A percentile compares a stretch with the other conserved stretches of the same genome.
These are phyloP conservation scores for Simplicillium aogashimaense DNA, from an alignment of 2,329 filamentous ascomycete species.

Conservation along the genomic window DNA sequence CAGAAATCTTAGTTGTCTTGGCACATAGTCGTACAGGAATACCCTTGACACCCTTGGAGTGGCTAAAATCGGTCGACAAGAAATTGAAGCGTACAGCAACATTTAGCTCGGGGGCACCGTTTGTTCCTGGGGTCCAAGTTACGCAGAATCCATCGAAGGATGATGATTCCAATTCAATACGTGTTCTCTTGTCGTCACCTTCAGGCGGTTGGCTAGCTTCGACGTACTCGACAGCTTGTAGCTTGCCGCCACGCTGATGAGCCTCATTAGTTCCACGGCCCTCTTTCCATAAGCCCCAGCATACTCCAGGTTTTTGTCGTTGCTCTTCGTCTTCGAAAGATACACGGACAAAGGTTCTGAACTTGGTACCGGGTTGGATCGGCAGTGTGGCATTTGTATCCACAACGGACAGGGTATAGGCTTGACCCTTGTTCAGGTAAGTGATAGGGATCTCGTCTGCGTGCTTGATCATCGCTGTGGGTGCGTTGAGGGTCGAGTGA, in stretches of 20 bases:
- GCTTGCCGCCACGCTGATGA: slow-evolving; percentile 81
- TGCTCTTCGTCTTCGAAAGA: slow-evolving; percentile 97
- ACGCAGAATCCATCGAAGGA: slow-evolving; percentile 95
- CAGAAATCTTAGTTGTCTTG: slow-evolving; percentile 65
- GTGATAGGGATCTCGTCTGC: slow-evolving; percentile 90
- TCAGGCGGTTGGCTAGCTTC: slow-evolving; percentile 52
- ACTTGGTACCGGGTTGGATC: slow-evolving; percentile 53
- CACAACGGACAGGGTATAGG: slow-evolving; percentile 76
- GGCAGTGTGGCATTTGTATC: slow-evolving; percentile 61
- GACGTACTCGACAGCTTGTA: slow-evolving; percentile 93
- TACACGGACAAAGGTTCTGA: slow-evolving; percentile 86
- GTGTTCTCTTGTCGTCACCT: slow-evolving; percentile 55
- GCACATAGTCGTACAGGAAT: slow-evolving; percentile 89
- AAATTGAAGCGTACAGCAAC: slow-evolving; percentile 97
- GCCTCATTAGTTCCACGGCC: slow-evolving; percentile 92
- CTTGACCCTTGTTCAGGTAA: slow-evolving; percentile 95
- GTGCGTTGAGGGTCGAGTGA: slow-evolving; percentile 81
- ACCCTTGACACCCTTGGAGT: slow-evolving; percentile 96
- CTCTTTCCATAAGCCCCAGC: slow-evolving; percentile 92
- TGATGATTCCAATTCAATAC: slow-evolving; percentile 61
- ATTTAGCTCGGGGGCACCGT: slow-evolving; percentile 64
- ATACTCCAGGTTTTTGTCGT: slow-evolving; percentile 67
- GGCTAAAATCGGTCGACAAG: slow-evolving; percentile 94
- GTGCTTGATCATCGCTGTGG: slow-evolving; percentile 91
- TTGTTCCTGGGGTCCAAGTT: slow-evolving; percentile 68